phyloP scores from a whole-genome alignment of 768 basidiomycete genomes.

The Tylopilus intermedius region DNA sequence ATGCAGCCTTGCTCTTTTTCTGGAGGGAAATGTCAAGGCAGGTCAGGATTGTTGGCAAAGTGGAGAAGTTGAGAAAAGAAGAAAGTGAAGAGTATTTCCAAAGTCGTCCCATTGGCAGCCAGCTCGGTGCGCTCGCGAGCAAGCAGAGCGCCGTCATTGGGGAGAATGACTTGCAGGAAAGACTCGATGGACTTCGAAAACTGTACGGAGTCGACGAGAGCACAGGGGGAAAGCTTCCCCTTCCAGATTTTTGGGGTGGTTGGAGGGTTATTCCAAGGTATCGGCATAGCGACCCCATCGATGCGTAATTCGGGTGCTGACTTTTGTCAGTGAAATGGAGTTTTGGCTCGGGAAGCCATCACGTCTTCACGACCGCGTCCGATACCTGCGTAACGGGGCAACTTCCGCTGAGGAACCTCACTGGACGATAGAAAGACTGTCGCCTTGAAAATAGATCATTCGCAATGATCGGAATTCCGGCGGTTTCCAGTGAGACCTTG shows the following conservation, averaged over 20 bases:
- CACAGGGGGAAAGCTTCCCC: constrained; percentile 49
- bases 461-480: neutral
- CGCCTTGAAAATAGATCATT: constrained; percentile 46
- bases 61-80: constrained; percentile 66
- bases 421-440: constrained; percentile 79
- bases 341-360: constrained; percentile 98
- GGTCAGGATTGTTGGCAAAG: constrained; percentile 80
- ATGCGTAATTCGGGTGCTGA: constrained; percentile 5
- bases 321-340: constrained; percentile 72
- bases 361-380: constrained; percentile 85
- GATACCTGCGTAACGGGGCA: constrained; percentile 56
- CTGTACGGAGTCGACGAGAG: constrained; percentile 49
- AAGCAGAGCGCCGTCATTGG: constrained; percentile 75
- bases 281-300: neutral
- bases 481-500: neutral
- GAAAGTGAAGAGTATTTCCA: constrained; percentile 84
- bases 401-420: constrained; percentile 44
- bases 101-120: constrained; percentile 75
- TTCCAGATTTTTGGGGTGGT: constrained; percentile 94
- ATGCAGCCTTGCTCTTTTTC: constrained; percentile 83
- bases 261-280: constrained; percentile 92
- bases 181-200: constrained; percentile 54
- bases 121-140: constrained; percentile 92
- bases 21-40: constrained; percentile 82
- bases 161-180: constrained; percentile 63